phyloP scores from a whole-genome alignment of 2,329 filamentous ascomycete species.

The Penicillium sp. region DNA sequence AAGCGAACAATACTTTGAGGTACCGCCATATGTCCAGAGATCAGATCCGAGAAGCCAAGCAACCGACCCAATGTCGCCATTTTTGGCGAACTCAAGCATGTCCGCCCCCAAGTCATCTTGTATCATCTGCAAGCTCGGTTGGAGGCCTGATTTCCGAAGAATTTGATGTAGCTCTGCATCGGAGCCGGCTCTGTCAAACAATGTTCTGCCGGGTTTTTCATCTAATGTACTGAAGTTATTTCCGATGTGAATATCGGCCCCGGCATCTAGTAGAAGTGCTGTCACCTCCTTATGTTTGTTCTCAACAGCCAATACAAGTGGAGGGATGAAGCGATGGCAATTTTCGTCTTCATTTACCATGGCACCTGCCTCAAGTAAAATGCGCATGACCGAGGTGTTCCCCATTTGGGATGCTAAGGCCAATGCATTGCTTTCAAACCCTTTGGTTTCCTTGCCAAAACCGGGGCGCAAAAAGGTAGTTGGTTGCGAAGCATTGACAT shows the following conservation, averaged over 20 bases:
- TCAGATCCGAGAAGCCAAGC: neutral
- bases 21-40: neutral
- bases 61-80: neutral
- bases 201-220: accelerated
- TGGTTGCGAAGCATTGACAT: neutral
- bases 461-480: too few species aligned
- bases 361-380: neutral
- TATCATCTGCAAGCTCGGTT: neutral
- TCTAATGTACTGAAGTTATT: neutral
- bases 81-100: neutral
- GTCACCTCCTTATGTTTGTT: neutral
- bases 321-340: neutral
- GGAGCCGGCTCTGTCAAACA: neutral
- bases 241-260: neutral
- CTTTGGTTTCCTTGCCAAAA: too few species aligned
- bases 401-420: neutral
- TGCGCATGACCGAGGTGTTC: neutral
- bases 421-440: neutral
- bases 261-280: neutral
- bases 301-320: neutral
- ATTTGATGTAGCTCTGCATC: neutral
- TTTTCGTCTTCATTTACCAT: neutral
- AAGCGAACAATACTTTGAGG: too few species aligned
- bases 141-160: neutral
- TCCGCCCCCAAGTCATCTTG: neutral